Conservation (phyloP, 2,329 filamentous ascomycete genomes). For the Stemphylium beticola region DNA sequence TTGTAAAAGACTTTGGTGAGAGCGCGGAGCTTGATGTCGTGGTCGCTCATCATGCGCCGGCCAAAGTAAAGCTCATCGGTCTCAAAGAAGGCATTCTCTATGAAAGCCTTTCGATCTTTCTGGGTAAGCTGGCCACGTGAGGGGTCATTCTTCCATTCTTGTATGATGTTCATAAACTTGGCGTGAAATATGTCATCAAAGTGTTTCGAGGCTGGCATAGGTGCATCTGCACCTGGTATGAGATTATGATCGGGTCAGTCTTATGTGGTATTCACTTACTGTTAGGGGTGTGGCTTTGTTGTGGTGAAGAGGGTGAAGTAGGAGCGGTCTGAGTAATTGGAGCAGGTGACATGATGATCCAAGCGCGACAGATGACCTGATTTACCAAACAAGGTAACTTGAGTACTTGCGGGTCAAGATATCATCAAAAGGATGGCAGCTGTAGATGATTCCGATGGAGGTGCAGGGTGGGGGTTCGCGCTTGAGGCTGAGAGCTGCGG, state of each 20-base stretch:
- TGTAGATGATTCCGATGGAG: conserved; percentile 35
- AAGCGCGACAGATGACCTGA: conserved; percentile 34
- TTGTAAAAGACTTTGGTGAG: conserved; percentile 48
- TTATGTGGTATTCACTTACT: conserved; percentile 16
- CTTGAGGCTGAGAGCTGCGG: conserved; percentile 21
- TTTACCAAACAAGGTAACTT: conserved; percentile 26
- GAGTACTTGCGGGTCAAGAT: conserved; percentile 3
- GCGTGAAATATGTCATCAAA: conserved; percentile 47
- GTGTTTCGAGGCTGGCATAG: conserved; percentile 23
- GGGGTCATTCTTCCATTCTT: conserved; percentile 41
- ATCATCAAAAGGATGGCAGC: conserved; percentile 1
- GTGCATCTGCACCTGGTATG: conserved; percentile 14
- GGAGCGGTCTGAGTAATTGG: conserved; percentile 31
- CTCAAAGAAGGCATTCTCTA: conserved; percentile 37
- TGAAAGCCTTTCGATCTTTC: conserved; percentile 43
- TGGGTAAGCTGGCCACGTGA: conserved; percentile 35
- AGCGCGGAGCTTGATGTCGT: conserved; percentile 45
- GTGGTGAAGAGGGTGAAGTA: conserved; percentile 30
- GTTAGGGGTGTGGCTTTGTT: conserved; percentile 20
- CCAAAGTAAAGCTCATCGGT: conserved; percentile 43
- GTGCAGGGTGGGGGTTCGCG: conserved; percentile 22
- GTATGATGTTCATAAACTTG: conserved; percentile 44
- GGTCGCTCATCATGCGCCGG: conserved; percentile 33
- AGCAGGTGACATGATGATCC: conserved; percentile 44
- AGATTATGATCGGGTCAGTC: not conserved